A percentile compares a stretch with the other conserved stretches of the same genome.
These are phyloP conservation scores for Globisporangium spiculum DNA, from an alignment of 352 stramenopile species.

Conservation along the genomic window DNA sequence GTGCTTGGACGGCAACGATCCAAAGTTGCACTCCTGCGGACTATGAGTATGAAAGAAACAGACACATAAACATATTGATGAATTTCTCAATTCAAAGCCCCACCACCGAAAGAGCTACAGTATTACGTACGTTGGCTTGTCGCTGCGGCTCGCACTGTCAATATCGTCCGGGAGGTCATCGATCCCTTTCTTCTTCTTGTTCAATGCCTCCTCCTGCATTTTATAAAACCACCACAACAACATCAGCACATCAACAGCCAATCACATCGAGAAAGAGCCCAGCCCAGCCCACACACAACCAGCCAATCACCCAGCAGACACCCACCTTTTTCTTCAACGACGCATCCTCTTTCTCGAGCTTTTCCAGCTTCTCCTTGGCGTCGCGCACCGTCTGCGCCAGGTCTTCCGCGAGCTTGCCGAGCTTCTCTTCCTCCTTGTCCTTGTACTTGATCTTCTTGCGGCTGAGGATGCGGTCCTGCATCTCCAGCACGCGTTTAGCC, in stretches of 20 bases:
- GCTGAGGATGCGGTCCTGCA: constrained; percentile 85
- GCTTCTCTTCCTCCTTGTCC: constrained; percentile 85
- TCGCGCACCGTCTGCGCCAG: constrained; percentile 70
- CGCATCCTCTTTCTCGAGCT: constrained; percentile 85
- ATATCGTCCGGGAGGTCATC: constrained; percentile 51
- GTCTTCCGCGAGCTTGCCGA: constrained; percentile 76
- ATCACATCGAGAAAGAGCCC: not conserved
- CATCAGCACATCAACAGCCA: not conserved
- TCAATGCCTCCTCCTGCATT: constrained; percentile 61
- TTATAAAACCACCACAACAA: not conserved
- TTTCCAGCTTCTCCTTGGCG: constrained; percentile 81
- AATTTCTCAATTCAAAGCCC: not conserved
- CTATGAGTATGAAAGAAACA: constrained; percentile 23
- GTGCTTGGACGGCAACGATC: constrained; percentile 37
- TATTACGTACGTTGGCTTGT: constrained; percentile 64
- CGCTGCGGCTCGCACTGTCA: constrained; percentile 28
- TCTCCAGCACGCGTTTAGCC: constrained; percentile 82
- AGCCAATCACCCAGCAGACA: not conserved
- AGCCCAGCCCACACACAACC: not conserved
- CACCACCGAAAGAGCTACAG: not conserved
- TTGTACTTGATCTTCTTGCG: constrained; percentile 90
- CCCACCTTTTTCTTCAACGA: constrained; percentile 59
- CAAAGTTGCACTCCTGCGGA: constrained; percentile 52
- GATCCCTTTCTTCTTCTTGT: constrained; percentile 71
- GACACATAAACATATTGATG: not conserved